phyloP scores from a whole-genome alignment of 2,329 filamentous ascomycete genomes.

The Microdochium paspali region DNA sequence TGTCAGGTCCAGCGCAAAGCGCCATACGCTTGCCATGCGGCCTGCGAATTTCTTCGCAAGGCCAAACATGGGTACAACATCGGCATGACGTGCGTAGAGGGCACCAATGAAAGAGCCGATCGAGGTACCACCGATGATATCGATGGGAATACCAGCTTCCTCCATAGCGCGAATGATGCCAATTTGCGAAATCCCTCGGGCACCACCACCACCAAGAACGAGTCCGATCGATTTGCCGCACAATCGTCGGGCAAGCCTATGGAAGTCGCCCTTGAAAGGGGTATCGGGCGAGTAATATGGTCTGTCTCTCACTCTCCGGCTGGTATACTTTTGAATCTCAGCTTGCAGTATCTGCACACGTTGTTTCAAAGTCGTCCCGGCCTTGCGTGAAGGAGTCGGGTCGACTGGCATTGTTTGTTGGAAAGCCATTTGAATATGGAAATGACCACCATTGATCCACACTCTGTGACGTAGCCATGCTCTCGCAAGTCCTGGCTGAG shows the following conservation, averaged over 20 bases:
- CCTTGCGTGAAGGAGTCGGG: slow-evolving; percentile 46
- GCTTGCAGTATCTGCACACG: slow-evolving; percentile 90
- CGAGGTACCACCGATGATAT: slow-evolving; percentile 90
- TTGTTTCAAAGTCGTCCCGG: slow-evolving; percentile 82
- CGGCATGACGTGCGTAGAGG: slow-evolving; percentile 89
- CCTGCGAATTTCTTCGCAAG: slow-evolving; percentile 95
- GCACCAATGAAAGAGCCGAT: slow-evolving; percentile 95
- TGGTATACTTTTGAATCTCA: slow-evolving; percentile 97
- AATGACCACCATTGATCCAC: slow-evolving; percentile 97
- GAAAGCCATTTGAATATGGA: slow-evolving; percentile 94
- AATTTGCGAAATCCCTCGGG: slow-evolving; percentile 83
- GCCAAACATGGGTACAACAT: slow-evolving; percentile 94
- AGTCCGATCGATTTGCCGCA: slow-evolving; percentile 93
- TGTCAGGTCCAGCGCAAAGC: slow-evolving; percentile 91
- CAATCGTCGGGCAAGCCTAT: slow-evolving; percentile 77
- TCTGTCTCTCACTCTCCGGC: slow-evolving; percentile 77
- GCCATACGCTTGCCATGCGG: slow-evolving; percentile 98
- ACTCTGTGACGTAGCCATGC: slow-evolving; percentile 86
- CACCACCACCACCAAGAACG: slow-evolving; percentile 88
- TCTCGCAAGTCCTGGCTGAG: slow-evolving; percentile 71
- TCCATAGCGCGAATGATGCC: slow-evolving; percentile 92
- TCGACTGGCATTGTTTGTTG: slow-evolving; percentile 39
- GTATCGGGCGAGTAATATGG: slow-evolving; percentile 87
- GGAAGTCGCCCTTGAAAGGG: slow-evolving; percentile 93
- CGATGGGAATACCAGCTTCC: slow-evolving; percentile 92